A percentile compares a stretch with the other conserved stretches of the same genome.
phyloP scores from a whole-genome alignment of 2,329 filamentous ascomycete genomes.

The Penicillium frequentans region DNA sequence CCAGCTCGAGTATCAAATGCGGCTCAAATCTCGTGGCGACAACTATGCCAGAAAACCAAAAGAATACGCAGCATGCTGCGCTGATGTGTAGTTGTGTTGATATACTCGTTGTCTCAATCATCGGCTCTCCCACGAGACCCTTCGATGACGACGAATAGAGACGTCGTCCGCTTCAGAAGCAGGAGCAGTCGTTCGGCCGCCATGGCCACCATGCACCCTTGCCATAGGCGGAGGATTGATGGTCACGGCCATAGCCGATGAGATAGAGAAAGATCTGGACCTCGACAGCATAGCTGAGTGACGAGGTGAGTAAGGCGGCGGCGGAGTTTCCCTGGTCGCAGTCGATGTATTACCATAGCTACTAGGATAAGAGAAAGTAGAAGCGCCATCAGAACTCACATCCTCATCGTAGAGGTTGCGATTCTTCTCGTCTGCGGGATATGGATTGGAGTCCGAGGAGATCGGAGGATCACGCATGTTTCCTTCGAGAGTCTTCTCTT shows the following conservation, averaged over 20 bases:
- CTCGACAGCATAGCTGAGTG: conserved; percentile 28
- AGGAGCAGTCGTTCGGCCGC: conserved; percentile 29
- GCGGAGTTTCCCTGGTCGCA: conserved; percentile 43
- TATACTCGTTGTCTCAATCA: conserved; percentile 5
- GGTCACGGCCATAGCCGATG: conserved; percentile 25
- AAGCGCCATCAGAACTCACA: conserved; percentile 39
- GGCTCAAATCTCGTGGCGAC: neutral
- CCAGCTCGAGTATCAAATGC: conserved; percentile 14
- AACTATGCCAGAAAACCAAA: neutral
- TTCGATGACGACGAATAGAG: conserved; percentile 22
- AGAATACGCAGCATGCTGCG: neutral
- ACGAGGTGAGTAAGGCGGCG: conserved; percentile 42
- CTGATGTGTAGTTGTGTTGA: neutral
- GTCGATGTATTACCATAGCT: conserved; percentile 47
- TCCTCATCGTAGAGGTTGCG: conserved; percentile 32
- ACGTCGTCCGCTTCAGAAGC: conserved; percentile 21
- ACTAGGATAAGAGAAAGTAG: conserved; percentile 43
- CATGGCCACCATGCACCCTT: conserved; percentile 27
- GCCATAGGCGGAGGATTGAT: conserved; percentile 28
- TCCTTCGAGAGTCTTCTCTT: conserved; percentile 41
- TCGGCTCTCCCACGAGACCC: conserved; percentile 31
- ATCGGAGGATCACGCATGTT: conserved; percentile 33
- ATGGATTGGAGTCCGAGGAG: conserved; percentile 21
- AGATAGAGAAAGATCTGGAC: conserved; percentile 35
- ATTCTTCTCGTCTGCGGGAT: conserved; percentile 33